These are phyloP conservation scores for Mycena galopus DNA, from an alignment of 768 basidiomycete species.

Conservation along the genomic window DNA sequence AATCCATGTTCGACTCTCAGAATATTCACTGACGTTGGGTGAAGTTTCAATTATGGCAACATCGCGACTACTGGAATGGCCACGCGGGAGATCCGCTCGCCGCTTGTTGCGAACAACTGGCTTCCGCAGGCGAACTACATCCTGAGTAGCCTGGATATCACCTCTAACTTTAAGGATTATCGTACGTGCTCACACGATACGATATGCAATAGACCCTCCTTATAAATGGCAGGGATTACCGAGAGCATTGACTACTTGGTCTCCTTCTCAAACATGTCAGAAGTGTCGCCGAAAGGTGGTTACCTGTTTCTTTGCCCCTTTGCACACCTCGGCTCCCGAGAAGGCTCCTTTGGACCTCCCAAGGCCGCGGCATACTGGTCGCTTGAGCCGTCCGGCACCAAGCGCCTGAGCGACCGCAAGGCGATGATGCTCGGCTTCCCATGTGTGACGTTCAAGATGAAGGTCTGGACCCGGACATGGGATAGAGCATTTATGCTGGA, in stretches of 20 bases:
- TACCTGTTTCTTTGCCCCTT: conserved; percentile 19
- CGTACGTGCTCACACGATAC: background rate
- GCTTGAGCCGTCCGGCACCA: conserved; percentile 1
- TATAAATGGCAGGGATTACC: background rate
- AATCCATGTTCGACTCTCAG: background rate
- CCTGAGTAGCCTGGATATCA: background rate
- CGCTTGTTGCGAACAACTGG: background rate
- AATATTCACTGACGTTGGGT: background rate
- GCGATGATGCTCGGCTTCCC: conserved; percentile 2
- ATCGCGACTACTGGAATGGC: background rate
- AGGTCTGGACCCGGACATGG: conserved; percentile 8
- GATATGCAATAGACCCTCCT: background rate
- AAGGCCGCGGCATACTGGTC: conserved; percentile 18
- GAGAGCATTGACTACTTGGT: conserved; percentile 1
- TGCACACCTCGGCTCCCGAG: background rate
- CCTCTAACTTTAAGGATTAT: conserved; percentile 1
- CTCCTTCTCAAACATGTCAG: background rate
- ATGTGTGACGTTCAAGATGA: background rate
- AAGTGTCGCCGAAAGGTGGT: background rate
- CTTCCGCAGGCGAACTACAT: conserved; percentile 17
- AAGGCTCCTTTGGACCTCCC: background rate
- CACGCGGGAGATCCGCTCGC: conserved; percentile 6
- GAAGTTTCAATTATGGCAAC: conserved; percentile 4
- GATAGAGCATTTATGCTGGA: conserved; percentile 10
- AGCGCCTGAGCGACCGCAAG: background rate